A percentile compares a stretch with the other conserved stretches of the same genome.
Evolutionary conservation across 345 rosid species (phyloP).

Genomic region (Gossypium turneri): DNA sequence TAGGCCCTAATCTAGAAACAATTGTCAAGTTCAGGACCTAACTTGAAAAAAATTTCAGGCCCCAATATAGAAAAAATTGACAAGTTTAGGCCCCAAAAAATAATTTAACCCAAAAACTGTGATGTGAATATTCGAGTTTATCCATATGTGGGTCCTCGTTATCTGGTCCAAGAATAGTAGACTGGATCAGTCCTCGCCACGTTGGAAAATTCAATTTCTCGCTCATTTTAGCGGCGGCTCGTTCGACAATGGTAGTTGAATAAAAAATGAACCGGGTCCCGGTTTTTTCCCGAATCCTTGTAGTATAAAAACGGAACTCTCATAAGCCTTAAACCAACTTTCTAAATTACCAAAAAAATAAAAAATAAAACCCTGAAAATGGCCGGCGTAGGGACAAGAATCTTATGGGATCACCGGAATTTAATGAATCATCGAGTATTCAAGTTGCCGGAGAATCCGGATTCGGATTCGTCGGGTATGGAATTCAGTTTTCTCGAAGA

Average conservation of each 20-base stretch:
- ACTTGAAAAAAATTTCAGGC: too few relatives aligned
- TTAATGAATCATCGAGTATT: slow-evolving; percentile 12
- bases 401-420: slow-evolving; percentile 16
- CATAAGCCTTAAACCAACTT: background rate
- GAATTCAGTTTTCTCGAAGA: slow-evolving; percentile 43
- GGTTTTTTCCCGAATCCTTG: background rate
- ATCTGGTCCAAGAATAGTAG: slow-evolving; percentile 2
- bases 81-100: too few relatives aligned
- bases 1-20: too few relatives aligned
- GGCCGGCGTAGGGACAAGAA: slow-evolving; percentile 13
- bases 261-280: slow-evolving; percentile 17
- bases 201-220: background rate
- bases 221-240: slow-evolving; percentile 28
- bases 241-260: slow-evolving; percentile 32
- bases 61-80: too few relatives aligned
- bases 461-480: slow-evolving; percentile 32
- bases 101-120: too few relatives aligned
- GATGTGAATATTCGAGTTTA: slow-evolving; percentile 31
- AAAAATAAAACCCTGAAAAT: background rate
- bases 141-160: slow-evolving; percentile 40
- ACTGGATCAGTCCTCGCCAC: slow-evolving; percentile 22
- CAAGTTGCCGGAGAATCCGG: slow-evolving; percentile 3
- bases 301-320: slow-evolving; percentile 18
- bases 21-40: too few relatives aligned
- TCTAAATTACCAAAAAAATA: background rate